Percentiles rank a stretch among this genome's conserved stretches.
phyloP scores from a whole-genome alignment of 352 stramenopile species.

The Nothophytophthora sp. region DNA sequence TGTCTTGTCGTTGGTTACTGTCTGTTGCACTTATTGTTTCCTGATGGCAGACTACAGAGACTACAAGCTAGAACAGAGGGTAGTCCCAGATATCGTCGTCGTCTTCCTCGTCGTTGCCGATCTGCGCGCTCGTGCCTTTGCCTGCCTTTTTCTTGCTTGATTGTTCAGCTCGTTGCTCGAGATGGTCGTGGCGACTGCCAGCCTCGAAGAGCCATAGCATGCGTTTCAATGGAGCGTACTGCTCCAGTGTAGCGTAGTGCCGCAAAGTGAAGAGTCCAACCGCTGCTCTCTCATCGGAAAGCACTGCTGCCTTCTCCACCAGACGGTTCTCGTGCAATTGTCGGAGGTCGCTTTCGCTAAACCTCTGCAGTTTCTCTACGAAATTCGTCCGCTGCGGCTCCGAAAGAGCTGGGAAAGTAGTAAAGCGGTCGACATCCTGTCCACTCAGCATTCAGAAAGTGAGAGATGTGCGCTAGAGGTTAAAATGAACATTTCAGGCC shows the following conservation, averaged over 20 bases:
- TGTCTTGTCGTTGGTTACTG: slow-evolving; percentile 5
- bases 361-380: slow-evolving; percentile 58
- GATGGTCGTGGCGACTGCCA: slow-evolving; percentile 19
- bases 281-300: slow-evolving; percentile 26
- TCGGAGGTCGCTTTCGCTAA: slow-evolving; percentile 57
- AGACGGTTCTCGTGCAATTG: slow-evolving; percentile 40
- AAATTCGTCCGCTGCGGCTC: slow-evolving; percentile 62
- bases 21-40: slow-evolving; percentile 5
- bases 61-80: slow-evolving; percentile 33
- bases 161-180: slow-evolving; percentile 17
- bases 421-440: slow-evolving; percentile 19
- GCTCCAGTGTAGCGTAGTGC: slow-evolving; percentile 52
- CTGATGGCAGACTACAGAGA: too few relatives aligned
- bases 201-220: slow-evolving; percentile 67
- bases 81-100: slow-evolving; percentile 72
- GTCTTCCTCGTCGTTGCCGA: slow-evolving; percentile 22
- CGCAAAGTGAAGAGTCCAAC: slow-evolving; percentile 44
- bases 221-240: slow-evolving; percentile 53
- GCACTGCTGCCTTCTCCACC: slow-evolving; percentile 28
- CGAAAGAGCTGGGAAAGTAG: slow-evolving; percentile 41
- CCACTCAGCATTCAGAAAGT: not conserved
- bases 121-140: too few relatives aligned
- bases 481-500: too few relatives aligned
- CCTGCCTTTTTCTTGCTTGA: slow-evolving; percentile 17
- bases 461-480: too few relatives aligned